These are phyloP conservation scores for Bipolaris victoriae DNA, from an alignment of 2,329 filamentous ascomycete species.

Conservation along the genomic window DNA sequence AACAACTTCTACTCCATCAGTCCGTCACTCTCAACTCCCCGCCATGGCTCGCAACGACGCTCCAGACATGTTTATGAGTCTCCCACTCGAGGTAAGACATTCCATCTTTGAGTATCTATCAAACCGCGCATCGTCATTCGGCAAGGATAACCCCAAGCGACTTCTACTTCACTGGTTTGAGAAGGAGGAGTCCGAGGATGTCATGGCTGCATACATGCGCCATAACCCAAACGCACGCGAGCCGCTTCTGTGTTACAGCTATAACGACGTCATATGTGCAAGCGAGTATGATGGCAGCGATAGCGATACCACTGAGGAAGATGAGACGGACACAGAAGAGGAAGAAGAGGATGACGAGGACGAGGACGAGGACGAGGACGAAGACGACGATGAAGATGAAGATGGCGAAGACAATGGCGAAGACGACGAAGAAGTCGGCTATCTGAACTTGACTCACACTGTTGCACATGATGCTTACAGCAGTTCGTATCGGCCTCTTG, in stretches of 20 bases:
- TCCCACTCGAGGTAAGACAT: slow-evolving; percentile 44
- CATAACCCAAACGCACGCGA: slow-evolving; percentile 18
- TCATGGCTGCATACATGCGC: slow-evolving; percentile 18
- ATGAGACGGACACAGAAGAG: slow-evolving; percentile 10
- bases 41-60: slow-evolving; percentile 14
- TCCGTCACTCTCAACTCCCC: not conserved
- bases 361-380: slow-evolving; percentile 8
- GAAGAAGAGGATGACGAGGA: slow-evolving; percentile 13
- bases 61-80: slow-evolving; percentile 22
- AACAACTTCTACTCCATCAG: not conserved
- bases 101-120: slow-evolving; percentile 35
- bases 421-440: not conserved
- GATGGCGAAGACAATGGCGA: not conserved
- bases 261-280: not conserved
- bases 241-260: slow-evolving; percentile 16
- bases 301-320: slow-evolving; percentile 1
- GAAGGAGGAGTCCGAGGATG: slow-evolving; percentile 36
- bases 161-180: slow-evolving; percentile 46
- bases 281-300: slow-evolving; percentile 9
- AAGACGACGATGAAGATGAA: slow-evolving; percentile 1
- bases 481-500: slow-evolving; percentile 13
- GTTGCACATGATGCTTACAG: slow-evolving; percentile 8
- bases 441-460: not conserved
- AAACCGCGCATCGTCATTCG: slow-evolving; percentile 15
- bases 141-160: slow-evolving; percentile 28